These are phyloP conservation scores for Syncephalis fuscata DNA, from an alignment of 371 early-diverging fungal genomes.

Conservation along the genomic window DNA sequence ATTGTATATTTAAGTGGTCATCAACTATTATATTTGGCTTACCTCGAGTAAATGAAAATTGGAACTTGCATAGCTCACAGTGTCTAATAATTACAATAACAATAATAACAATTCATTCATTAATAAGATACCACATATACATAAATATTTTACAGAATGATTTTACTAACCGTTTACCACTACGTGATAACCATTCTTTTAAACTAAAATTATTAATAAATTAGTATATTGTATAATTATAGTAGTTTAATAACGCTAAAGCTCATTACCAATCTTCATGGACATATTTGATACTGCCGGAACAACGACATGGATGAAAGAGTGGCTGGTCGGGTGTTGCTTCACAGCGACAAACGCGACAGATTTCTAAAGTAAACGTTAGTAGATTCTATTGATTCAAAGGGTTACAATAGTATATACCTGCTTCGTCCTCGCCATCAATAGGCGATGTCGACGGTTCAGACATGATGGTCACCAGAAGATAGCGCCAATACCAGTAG, in stretches of 20 bases:
- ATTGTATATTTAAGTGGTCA: not conserved
- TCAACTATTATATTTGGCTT: constrained; percentile 7
- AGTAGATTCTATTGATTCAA: constrained; percentile 2
- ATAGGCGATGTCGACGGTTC: too few relatives aligned
- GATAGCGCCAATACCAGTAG: too few relatives aligned
- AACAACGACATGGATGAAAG: constrained; percentile 86
- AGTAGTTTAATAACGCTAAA: not conserved
- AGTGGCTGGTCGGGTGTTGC: constrained; percentile 63
- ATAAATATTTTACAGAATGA: not conserved
- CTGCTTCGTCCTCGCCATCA: too few relatives aligned
- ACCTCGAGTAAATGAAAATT: constrained; percentile 73
- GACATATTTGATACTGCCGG: constrained; percentile 80
- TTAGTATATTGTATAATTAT: constrained; percentile 4
- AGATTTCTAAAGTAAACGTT: constrained; percentile 31
- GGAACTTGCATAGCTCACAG: constrained; percentile 84
- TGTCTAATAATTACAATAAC: constrained; percentile 21
- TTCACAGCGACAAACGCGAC: constrained; percentile 81
- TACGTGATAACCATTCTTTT: constrained; percentile 76
- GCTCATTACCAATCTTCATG: constrained; percentile 67
- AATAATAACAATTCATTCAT: too few relatives aligned
- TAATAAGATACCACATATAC: constrained; percentile 1
- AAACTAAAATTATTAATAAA: constrained; percentile 23
- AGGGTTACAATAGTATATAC: too few relatives aligned
- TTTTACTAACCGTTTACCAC: constrained; percentile 54
- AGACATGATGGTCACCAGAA: too few relatives aligned